Evolutionary conservation across 768 basidiomycete species (phyloP).

Genomic region (Mycena floridula): DNA sequence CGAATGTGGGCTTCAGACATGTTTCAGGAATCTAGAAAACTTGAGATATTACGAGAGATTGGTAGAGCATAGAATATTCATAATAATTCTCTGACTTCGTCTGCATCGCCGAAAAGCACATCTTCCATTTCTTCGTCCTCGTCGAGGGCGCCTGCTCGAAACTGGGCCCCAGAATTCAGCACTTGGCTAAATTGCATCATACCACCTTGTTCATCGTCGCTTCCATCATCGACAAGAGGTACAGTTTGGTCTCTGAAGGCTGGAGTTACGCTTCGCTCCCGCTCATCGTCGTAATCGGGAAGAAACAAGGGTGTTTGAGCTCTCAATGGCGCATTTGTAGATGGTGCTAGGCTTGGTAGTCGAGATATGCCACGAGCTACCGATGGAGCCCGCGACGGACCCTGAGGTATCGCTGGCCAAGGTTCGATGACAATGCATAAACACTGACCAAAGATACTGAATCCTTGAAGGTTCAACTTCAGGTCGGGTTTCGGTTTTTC

Average conservation of each 20-base stretch:
- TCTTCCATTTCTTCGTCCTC: conserved; percentile 77
- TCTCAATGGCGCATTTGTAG: conserved; percentile 10
- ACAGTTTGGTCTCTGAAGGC: conserved; percentile 26
- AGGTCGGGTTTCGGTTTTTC: conserved; percentile 72
- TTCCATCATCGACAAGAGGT: conserved; percentile 36
- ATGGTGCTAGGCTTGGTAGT: conserved; percentile 27
- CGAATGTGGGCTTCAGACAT: conserved; percentile 66
- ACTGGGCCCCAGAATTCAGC: conserved; percentile 50
- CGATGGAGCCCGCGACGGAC: conserved; percentile 24
- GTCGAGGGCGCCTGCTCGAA: conserved; percentile 51
- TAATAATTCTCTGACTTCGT: conserved; percentile 61
- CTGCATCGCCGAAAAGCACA: conserved; percentile 77
- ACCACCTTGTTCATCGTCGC: conserved; percentile 35
- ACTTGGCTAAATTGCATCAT: conserved; percentile 76
- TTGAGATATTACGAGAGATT: conserved; percentile 74
- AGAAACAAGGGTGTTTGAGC: conserved; percentile 62
- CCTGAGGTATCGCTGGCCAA: conserved; percentile 49
- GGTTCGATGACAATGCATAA: conserved; percentile 83
- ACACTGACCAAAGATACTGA: conserved; percentile 64
- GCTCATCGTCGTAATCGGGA: conserved; percentile 50
- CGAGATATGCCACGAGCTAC: conserved; percentile 15
- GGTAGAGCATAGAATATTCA: conserved; percentile 50
- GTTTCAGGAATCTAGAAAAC: conserved; percentile 55
- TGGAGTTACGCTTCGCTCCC: conserved; percentile 34
- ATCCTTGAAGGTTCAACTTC: conserved; percentile 63